Evolutionary conservation across 257 asterid species (phyloP).

Genomic region (Solanum etuberosum): DNA sequence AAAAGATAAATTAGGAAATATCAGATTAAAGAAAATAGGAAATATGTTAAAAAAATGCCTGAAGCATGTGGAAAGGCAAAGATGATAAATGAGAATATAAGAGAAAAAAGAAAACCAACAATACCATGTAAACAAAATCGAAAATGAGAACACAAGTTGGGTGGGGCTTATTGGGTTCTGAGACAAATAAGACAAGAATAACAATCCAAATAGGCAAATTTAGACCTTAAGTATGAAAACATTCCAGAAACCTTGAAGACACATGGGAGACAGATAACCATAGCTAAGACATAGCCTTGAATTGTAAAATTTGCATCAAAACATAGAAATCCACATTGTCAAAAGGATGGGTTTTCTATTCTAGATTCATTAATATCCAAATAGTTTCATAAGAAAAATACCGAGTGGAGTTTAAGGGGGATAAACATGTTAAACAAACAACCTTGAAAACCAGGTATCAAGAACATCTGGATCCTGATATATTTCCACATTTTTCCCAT

Average conservation of each 20-base stretch:
- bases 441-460: slow-evolving; percentile 99
- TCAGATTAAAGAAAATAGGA: neutral
- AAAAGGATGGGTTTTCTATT: neutral
- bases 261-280: neutral
- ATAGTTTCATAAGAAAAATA: neutral
- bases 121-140: neutral
- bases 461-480: slow-evolving; percentile 98
- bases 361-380: neutral
- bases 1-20: neutral
- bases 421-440: slow-evolving; percentile 3
- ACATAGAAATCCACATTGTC: neutral
- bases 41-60: neutral
- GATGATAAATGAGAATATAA: neutral
- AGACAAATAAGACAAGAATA: neutral
- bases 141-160: neutral
- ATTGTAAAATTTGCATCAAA: neutral
- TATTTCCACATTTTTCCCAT: slow-evolving; percentile 71
- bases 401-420: neutral
- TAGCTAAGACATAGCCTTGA: neutral
- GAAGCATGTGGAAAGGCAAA: neutral
- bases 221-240: neutral
- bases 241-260: neutral
- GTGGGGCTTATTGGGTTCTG: neutral
- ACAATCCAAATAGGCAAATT: neutral
- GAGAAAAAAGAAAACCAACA: neutral